Base-by-base conservation (phyloP, 2,329 filamentous ascomycete species). In the Fusarium tupiense region DNA sequence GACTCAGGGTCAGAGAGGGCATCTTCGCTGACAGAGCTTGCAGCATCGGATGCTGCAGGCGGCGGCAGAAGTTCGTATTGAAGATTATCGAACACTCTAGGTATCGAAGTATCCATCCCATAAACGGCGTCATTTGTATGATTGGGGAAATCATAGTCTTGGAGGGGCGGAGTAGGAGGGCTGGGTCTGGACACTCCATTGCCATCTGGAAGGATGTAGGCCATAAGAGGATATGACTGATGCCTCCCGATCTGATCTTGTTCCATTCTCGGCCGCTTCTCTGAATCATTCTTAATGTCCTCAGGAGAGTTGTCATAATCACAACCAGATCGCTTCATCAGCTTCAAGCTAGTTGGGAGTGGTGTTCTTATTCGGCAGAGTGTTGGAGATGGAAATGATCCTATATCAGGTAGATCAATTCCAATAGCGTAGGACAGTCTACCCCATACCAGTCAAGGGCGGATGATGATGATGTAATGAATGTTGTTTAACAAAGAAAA, bases 401-500 rank as follows among this genome's bases (percentile, higher is more conserved):
- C 31, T 53, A 0, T 0, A 0, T 53, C 3, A 53, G 13, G 16
- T 37, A 37, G 31, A 53, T 37, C 49, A 37, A 37, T 16, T 53
- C 49, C 49, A 24, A 8, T 11, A 24, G 24, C 2, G 6, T 26
- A 20, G 8, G 17, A 20, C 5, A 26, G 6, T 19, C 31, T 35
- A 33, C 10, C 22, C 6, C 29, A 33, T 24, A 10, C 22, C 8
- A 6, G 0, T 2, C 3, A n/a, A 31, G 11, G 16, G 11, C 5
- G 3, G 16, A 1, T 20, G n/a, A 16, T 26, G 17, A 11, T n/a
- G 35, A 37, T 37, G 35, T 19, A 37, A 37, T 19, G 35, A 37
- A 19, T 19, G 10, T 17, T 0, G 16, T 17, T 19, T 19, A 0
- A 37, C 0, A 19, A 37, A 37, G 0, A 17, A 37, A 37, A 1